Evolutionary conservation across 1,284 basidiomycete species (phyloP).

Genomic region (Nidula niveotomentosa): DNA sequence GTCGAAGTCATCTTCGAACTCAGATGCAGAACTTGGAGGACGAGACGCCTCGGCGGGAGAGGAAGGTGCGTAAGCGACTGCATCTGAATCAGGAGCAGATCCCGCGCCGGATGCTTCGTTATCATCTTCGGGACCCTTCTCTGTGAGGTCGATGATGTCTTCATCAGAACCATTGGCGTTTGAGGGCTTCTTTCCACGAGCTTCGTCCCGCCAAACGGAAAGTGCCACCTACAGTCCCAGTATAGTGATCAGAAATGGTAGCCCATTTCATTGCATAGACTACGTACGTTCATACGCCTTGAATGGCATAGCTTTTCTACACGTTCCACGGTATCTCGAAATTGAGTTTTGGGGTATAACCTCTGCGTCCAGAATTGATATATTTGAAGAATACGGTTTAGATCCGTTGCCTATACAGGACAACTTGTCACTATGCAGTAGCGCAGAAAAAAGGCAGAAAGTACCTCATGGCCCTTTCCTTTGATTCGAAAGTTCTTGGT

Average conservation of each 20-base stretch:
- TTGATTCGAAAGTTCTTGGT: conserved; percentile 75
- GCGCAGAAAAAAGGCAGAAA: conserved; percentile 12
- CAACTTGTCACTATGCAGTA: no score
- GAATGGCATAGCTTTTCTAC: conserved; percentile 88
- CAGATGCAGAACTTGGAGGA: conserved; percentile 46
- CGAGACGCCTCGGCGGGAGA: conserved; percentile 40
- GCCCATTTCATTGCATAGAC: background rate
- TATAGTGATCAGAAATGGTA: background rate
- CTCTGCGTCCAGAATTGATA: conserved; percentile 94
- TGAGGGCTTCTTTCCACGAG: conserved; percentile 35
- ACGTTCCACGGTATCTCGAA: conserved; percentile 78
- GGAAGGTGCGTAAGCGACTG: conserved; percentile 26
- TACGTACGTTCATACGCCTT: conserved; percentile 74
- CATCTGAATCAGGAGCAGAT: conserved; percentile 16
- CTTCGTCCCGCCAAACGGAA: conserved; percentile 75
- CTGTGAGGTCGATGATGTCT: conserved; percentile 24
- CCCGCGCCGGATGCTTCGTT: conserved; percentile 7
- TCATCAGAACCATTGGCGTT: conserved; percentile 22
- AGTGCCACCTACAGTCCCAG: conserved; percentile 52
- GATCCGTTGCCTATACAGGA: conserved; percentile 62
- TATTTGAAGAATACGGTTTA: conserved; percentile 73
- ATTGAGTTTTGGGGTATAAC: conserved; percentile 86
- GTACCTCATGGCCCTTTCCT: conserved; percentile 89
- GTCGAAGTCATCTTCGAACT: conserved; percentile 51
- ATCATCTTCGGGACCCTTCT: conserved; percentile 20